Evolutionary conservation across 2,329 filamentous ascomycete genomes (phyloP).

Genomic region (Pseudohalonectria lignicola): DNA sequence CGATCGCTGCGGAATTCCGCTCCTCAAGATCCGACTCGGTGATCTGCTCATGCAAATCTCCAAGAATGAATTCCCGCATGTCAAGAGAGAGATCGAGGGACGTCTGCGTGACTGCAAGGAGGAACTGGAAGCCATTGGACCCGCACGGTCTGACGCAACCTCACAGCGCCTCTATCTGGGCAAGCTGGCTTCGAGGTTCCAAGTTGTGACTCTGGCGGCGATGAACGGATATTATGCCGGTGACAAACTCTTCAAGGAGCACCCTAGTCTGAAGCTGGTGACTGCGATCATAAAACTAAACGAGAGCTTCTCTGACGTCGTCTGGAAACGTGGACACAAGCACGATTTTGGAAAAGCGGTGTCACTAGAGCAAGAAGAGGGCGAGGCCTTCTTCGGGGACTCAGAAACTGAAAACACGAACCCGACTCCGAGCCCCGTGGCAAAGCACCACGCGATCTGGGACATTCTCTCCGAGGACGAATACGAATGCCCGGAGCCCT

Average conservation of each 20-base stretch:
- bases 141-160: conserved; percentile 13
- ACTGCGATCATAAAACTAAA: conserved; percentile 25
- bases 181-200: conserved; percentile 20
- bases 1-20: conserved; percentile 19
- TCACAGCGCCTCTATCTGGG: conserved; percentile 24
- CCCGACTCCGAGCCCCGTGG: conserved; percentile 8
- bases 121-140: conserved; percentile 18
- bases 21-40: conserved; percentile 22
- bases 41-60: conserved; percentile 28
- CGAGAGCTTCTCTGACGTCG: conserved; percentile 18
- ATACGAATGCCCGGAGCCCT: conserved; percentile 8
- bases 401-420: too few species aligned
- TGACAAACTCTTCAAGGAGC: conserved; percentile 15
- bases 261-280: conserved; percentile 20
- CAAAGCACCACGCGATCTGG: too few species aligned
- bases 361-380: conserved; percentile 12
- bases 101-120: conserved; percentile 6
- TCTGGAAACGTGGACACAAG: conserved; percentile 18
- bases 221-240: conserved; percentile 24
- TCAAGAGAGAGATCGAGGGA: conserved; percentile 16
- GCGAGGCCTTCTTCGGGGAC: not conserved
- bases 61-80: conserved; percentile 23
- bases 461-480: conserved; percentile 16
- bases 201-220: conserved; percentile 14
- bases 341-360: conserved; percentile 2